Evolutionary conservation across 441 rosid genomes (phyloP), one percentile per base, ranked within the genome.

Genomic region (Erysimum pusillum): DNA sequence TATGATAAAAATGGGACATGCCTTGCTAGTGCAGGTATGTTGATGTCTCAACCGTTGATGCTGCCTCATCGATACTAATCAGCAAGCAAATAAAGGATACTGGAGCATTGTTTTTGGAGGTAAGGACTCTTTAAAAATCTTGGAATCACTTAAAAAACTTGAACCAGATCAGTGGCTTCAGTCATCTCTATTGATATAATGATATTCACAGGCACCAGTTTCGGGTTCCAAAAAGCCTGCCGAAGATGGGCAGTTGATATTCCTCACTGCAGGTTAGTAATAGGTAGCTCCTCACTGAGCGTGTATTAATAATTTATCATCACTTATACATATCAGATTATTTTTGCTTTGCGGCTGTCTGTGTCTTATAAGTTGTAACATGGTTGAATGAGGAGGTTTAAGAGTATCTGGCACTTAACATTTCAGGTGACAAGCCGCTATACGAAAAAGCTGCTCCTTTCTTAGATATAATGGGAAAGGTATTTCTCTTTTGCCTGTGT

Each of bases 141-240:
- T 14, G 15, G 35, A 69, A 67, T 78, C 57, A 42, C 35, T n/a
- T 28, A 9, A 61, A 2, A 4, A 63, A 45, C 48, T 73, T 60
- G 42, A 20, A 20, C 42, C 48, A 46, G 25, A 71, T 52, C 17
- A 17, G 17, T 62, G 41, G 39, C 35, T 62, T 68, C 6, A 68
- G 15, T 54, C 17, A 4, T 58, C 49, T 70, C 20, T 5, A 2
- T 5, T 25, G 28, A 25, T 25, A 25, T 25, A 25, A 25, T 63
- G 14, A 56, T 63, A 56, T 72, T 62, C 72, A 34, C 62, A 94
- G 98, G 97, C 98, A 81, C 97, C 98, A 77, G 98, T 94, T 79
- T 90, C 97, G 12, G 98, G 97, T 77, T 94, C 97, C 56, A 90
- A 92, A 82, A 94, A 92, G 82, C 97, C 98, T 12, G 98, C 98